phyloP scores from a whole-genome alignment of 139 green algal species.

The Zygnema circumcarinatum region DNA sequence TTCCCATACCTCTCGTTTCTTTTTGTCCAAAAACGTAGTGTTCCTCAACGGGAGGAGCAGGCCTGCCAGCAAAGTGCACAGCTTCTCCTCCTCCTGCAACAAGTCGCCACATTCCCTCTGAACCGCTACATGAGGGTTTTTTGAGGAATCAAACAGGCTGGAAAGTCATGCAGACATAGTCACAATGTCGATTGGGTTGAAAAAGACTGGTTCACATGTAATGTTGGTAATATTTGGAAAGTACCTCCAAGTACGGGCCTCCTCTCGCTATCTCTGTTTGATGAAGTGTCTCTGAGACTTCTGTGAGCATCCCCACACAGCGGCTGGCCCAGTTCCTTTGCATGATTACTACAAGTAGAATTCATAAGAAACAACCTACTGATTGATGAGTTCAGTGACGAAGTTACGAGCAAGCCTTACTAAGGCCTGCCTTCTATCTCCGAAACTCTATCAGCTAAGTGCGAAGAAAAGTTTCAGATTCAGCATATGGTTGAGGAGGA shows the following conservation, averaged over 20 bases:
- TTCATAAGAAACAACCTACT: too few species aligned
- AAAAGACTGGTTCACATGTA: not conserved
- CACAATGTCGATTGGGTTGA: not conserved
- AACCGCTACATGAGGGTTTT: not conserved
- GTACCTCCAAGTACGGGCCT: not conserved
- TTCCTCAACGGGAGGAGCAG: constrained; percentile 30
- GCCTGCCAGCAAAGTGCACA: constrained; percentile 8
- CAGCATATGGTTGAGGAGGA: too few species aligned
- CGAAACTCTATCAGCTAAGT: too few species aligned
- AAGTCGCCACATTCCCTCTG: not conserved
- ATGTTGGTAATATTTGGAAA: not conserved
- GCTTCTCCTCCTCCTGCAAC: constrained; percentile 19
- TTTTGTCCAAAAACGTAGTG: constrained; percentile 18
- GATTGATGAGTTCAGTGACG: too few species aligned
- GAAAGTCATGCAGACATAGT: not conserved
- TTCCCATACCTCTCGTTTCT: constrained; percentile 24
- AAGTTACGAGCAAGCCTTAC: too few species aligned
- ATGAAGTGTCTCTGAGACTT: too few species aligned
- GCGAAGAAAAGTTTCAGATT: too few species aligned
- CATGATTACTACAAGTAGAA: too few species aligned
- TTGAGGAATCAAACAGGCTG: not conserved
- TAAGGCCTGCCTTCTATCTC: too few species aligned
- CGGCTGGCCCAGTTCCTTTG: too few species aligned
- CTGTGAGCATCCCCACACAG: too few species aligned
- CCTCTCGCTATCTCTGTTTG: too few species aligned